phyloP scores from a whole-genome alignment of 1,139 yeast genomes.

The Candida tropicalis region DNA sequence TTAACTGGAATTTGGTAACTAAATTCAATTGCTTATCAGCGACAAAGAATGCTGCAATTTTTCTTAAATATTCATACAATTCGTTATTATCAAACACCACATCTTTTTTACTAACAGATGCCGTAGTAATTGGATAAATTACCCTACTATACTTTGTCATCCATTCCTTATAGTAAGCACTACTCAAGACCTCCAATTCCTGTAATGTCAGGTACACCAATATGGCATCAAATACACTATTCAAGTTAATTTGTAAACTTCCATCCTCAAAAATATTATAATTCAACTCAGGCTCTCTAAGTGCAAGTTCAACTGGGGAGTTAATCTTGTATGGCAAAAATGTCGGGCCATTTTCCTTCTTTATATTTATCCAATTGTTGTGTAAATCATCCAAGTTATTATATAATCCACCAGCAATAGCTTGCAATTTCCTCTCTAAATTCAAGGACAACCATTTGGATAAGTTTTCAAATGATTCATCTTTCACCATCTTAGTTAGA shows the following conservation, averaged over 20 bases:
- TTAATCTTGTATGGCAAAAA: slow-evolving; percentile 70
- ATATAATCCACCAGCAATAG: slow-evolving; percentile 63
- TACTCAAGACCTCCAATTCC: slow-evolving; percentile 59
- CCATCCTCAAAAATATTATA: slow-evolving; percentile 51
- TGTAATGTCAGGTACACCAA: slow-evolving; percentile 79
- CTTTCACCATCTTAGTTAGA: slow-evolving; percentile 72
- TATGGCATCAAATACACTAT: slow-evolving; percentile 79
- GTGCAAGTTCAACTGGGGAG: slow-evolving; percentile 80
- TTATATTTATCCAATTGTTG: slow-evolving; percentile 52
- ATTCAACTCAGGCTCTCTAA: slow-evolving; percentile 56
- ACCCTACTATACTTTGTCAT: slow-evolving; percentile 70
- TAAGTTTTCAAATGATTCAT: slow-evolving; percentile 74
- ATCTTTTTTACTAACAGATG: slow-evolving; percentile 25
- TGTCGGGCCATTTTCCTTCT: slow-evolving; percentile 35
- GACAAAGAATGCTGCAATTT: slow-evolving; percentile 75
- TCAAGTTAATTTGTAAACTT: slow-evolving; percentile 54
- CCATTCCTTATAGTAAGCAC: slow-evolving; percentile 72
- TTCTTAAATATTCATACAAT: slow-evolving; percentile 58
- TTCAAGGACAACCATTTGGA: slow-evolving; percentile 70
- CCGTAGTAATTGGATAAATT: slow-evolving; percentile 62
- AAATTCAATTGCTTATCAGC: slow-evolving; percentile 69
- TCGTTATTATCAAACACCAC: slow-evolving; percentile 26
- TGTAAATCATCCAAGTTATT: slow-evolving; percentile 58
- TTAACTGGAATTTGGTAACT: slow-evolving; percentile 56
- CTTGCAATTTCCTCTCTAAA: slow-evolving; percentile 60